Evolutionary conservation across 257 asterid species (phyloP), one percentile per base, ranked within the genome.

Genomic region (Salvia hispanica): DNA sequence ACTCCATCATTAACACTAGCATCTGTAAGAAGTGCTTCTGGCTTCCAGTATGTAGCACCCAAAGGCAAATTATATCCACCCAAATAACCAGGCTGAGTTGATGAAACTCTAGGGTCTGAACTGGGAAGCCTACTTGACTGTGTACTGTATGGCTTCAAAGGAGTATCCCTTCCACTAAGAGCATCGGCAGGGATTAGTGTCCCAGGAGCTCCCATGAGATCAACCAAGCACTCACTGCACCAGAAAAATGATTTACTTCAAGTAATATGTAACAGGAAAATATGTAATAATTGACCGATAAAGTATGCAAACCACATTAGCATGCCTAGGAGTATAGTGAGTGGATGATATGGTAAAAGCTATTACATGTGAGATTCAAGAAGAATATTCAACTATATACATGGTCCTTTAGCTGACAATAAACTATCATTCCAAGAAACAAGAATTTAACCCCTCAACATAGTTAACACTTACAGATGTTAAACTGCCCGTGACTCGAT

Each of bases 131-230:
- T 84, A 78, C 75, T 76, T 72, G 77, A 71, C 54, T 82, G 80
- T 14, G 93, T 76, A 82, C 66, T 77, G 61, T 71, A 64, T 3
- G 91, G 65, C 71, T 78, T 84, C 64, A 81, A 77, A 62, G 89
- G 92, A 66, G 83, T 64, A 76, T 91, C 96, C 78, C 84, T 86
- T 33, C 89, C 82, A 78, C 88, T 79, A 72, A 83, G 69, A 79
- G 81, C 82, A 79, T 94, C 98, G 36, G 93, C 93, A 39, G 99
- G 99, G 72, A 94, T 83, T 69, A 91, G 88, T n/a, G 96, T 82
- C 68, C 99, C 99, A 37, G 99, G 99, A 62, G 91, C 96, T 77
- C 98, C 99, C 99, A 94, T 94, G 77, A 94, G 99, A 82, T 94
- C 99, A 79, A 94, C 98, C 83, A 94, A 81, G 78, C 82, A 94